Conservation (phyloP, 2,329 filamentous ascomycete species). For the Pezicula neosporulosa region DNA sequence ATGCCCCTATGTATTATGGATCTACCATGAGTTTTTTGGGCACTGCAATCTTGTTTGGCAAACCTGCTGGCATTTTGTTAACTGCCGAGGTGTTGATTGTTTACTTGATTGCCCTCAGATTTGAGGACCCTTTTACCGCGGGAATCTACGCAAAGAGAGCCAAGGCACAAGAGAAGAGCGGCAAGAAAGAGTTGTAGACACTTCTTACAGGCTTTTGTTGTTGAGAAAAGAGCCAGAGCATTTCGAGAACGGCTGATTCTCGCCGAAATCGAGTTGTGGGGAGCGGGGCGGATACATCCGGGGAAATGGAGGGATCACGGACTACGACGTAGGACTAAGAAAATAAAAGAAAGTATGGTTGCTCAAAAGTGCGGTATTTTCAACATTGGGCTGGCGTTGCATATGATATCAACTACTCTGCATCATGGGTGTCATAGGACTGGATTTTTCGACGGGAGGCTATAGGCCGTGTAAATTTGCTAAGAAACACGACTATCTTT, state of each 20-base stretch:
- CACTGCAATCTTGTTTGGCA: conserved; percentile 78
- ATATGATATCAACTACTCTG: conserved; percentile 26
- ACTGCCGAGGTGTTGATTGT: conserved; percentile 71
- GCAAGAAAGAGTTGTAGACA: conserved; percentile 23
- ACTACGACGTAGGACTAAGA: not conserved
- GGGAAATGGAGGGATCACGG: not conserved
- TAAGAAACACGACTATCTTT: no score
- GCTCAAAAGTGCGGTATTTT: conserved; percentile 13
- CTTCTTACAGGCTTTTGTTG: not conserved
- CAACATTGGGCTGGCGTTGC: conserved; percentile 21
- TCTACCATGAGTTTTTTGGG: conserved; percentile 90
- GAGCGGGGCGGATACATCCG: not conserved
- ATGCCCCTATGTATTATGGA: conserved; percentile 95
- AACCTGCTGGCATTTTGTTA: conserved; percentile 79
- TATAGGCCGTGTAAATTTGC: no score
- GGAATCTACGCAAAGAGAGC: conserved; percentile 90
- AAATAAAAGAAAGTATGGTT: conserved; percentile 1
- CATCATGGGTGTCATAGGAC: conserved; percentile 15
- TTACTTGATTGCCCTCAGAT: conserved; percentile 78
- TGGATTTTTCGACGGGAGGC: no score
- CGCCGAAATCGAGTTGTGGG: no score
- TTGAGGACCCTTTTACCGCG: conserved; percentile 92
- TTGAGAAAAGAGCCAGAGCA: no score
- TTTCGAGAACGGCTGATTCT: no score
- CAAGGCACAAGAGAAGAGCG: conserved; percentile 42